Conservation (phyloP, 352 stramenopile species). For the Globisporangium canariense region DNA sequence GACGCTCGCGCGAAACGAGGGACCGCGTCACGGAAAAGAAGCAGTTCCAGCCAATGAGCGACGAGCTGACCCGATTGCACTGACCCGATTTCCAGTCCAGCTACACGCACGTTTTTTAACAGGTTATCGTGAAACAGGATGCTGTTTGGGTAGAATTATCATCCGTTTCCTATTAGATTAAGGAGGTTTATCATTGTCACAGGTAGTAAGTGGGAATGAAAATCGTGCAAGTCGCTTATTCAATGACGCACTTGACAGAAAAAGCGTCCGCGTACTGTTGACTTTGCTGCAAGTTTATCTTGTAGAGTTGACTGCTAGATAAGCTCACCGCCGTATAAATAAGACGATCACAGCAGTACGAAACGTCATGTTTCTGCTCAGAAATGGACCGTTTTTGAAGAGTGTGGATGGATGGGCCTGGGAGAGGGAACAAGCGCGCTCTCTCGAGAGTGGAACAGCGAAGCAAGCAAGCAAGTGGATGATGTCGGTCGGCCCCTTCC, state of each 20-base stretch:
- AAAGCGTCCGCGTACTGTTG: constrained; percentile 7
- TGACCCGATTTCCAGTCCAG: constrained; percentile 1
- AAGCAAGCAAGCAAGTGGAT: too few species aligned
- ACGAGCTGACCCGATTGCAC: not conserved
- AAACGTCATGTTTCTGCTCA: not conserved
- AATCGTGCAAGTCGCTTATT: not conserved
- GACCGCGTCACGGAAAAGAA: constrained; percentile 6
- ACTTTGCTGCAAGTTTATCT: not conserved
- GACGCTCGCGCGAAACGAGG: not conserved
- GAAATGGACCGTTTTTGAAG: not conserved
- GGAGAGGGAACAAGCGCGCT: not conserved
- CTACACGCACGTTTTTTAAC: not conserved
- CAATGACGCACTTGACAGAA: constrained; percentile 6
- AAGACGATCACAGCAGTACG: not conserved
- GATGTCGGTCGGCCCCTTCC: too few species aligned
- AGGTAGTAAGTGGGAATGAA: not conserved
- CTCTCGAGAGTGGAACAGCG: too few species aligned
- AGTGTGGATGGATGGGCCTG: not conserved
- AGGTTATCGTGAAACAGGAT: not conserved
- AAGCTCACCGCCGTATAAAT: not conserved
- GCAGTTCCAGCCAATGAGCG: constrained; percentile 7
- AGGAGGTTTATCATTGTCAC: not conserved
- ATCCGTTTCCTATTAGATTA: too few species aligned
- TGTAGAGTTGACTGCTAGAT: too few species aligned
- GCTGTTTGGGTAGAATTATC: not conserved